Base-by-base conservation (phyloP, 2,329 filamentous ascomycete species). In the Aspergillus piperis region DNA sequence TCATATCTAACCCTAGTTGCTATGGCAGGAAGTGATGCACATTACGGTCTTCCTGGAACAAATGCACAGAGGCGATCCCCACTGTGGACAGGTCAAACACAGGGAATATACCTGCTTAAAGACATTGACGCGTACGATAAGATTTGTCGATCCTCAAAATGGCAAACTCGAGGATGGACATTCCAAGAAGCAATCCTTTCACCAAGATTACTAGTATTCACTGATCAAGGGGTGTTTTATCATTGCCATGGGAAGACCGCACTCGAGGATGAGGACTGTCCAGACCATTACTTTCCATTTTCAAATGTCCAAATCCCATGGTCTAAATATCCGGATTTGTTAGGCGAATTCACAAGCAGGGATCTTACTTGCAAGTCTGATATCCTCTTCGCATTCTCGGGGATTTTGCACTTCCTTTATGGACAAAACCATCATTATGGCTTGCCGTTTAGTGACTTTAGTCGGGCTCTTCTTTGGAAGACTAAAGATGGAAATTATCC, bases 1-100 rank as follows among this genome's bases (percentile, higher is more conserved):
- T 41, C 52, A 27, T 54, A 54, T 27, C 13, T 54, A 25, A 54
- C 52, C 13, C 38, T 54, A 13, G 19, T 54, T 30, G 52, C 52
- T 4, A 23, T 30, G 5, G 10, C 19, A 11, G 52, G 36, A 21
- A 30, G 21, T 8, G 52, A 44, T 17, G 21, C 52, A 10, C 10
- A 27, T 6, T 44, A 54, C 27, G 38, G 36, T 3, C 36, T 54
- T 44, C 52, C 52, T 5, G 52, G 52, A 8, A 44, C 21, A 54
- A 13, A 27, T 11, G 15, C 6, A 10, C 1, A 19, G 11, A 11
- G 27, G 17, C 21, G 36, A 32, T 25, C 13, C n/a, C 38, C 38
- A n/a, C 13, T 3, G 5, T 27, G 52, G 52, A 42, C 36, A 5
- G 36, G 38, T n/a, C 8, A 54, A 42, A 27, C 15, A 10, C 52